Percentiles rank a stretch among this genome's conserved stretches.
phyloP scores from a whole-genome alignment of 306 rosid species.

The Elaeagnus macrophylla region DNA sequence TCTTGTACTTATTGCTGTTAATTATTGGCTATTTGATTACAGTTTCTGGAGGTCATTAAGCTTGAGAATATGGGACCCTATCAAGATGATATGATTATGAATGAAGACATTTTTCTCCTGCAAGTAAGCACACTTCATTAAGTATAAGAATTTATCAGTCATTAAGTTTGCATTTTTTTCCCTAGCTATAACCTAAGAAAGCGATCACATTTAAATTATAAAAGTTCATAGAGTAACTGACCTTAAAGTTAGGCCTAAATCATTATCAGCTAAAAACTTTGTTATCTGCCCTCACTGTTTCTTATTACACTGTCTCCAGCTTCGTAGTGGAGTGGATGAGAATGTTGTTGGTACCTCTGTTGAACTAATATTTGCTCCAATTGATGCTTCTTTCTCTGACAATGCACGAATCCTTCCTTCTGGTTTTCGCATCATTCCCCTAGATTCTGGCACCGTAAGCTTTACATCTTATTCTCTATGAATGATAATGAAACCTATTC shows the following conservation, averaged over 20 bases:
- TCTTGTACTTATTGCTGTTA: no score
- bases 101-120: slow-evolving; percentile 85
- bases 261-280: no score
- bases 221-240: no score
- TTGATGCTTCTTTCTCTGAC: slow-evolving; percentile 96
- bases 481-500: neutral
- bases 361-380: slow-evolving; percentile 94
- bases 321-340: slow-evolving; percentile 90
- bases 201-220: neutral
- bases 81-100: slow-evolving; percentile 79
- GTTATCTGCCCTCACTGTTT: neutral
- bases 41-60: slow-evolving; percentile 97
- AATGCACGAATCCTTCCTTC: slow-evolving; percentile 94
- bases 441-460: slow-evolving; percentile 60
- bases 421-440: slow-evolving; percentile 92
- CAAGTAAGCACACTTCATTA: slow-evolving; percentile 50
- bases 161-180: slow-evolving; percentile 1
- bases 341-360: slow-evolving; percentile 73
- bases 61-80: slow-evolving; percentile 89
- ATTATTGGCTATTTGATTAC: slow-evolving; percentile 24
- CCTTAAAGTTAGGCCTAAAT: no score
- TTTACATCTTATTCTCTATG: neutral
- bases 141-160: neutral
- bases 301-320: slow-evolving; percentile 36
- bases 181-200: neutral